phyloP scores from a whole-genome alignment of 768 basidiomycete species.

The Suillus variegatus region DNA sequence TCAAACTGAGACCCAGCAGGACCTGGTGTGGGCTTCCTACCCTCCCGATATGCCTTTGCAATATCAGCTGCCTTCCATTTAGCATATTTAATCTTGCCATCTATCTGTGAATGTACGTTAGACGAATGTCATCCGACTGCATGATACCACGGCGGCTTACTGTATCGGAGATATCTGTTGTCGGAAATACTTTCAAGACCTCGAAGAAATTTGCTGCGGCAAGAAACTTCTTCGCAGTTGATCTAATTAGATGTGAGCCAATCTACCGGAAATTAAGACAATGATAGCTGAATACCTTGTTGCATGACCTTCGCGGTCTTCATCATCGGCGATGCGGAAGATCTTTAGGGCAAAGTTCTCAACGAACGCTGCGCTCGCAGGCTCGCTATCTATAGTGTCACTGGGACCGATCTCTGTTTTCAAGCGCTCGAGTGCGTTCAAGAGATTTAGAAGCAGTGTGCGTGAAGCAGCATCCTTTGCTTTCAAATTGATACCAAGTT shows the following conservation, averaged over 20 bases:
- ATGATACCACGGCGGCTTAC: constrained; percentile 37
- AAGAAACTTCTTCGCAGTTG: constrained; percentile 92
- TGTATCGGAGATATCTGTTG: constrained; percentile 54
- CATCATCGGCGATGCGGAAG: constrained; percentile 88
- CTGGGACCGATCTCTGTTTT: constrained; percentile 72
- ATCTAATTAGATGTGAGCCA: constrained; percentile 42
- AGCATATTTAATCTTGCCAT: constrained; percentile 88
- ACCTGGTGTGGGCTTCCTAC: constrained; percentile 78
- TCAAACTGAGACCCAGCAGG: constrained; percentile 54
- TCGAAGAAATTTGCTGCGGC: constrained; percentile 96
- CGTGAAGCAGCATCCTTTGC: constrained; percentile 65
- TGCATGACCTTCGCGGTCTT: constrained; percentile 77
- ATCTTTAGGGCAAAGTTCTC: constrained; percentile 94
- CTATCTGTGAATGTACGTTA: constrained; percentile 51
- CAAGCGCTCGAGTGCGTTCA: constrained; percentile 77
- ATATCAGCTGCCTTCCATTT: constrained; percentile 99
- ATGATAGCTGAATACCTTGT: constrained; percentile 56
- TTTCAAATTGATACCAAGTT: constrained; percentile 78
- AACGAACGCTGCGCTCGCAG: constrained; percentile 83
- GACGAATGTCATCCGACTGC: constrained; percentile 2
- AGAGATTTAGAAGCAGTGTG: constrained; percentile 68
- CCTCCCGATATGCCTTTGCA: constrained; percentile 93
- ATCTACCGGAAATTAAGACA: background rate
- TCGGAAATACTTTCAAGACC: constrained; percentile 75
- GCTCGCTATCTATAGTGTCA: constrained; percentile 83